Evolutionary conservation across 257 asterid species (phyloP).

Genomic region (Fraxinus excelsior): DNA sequence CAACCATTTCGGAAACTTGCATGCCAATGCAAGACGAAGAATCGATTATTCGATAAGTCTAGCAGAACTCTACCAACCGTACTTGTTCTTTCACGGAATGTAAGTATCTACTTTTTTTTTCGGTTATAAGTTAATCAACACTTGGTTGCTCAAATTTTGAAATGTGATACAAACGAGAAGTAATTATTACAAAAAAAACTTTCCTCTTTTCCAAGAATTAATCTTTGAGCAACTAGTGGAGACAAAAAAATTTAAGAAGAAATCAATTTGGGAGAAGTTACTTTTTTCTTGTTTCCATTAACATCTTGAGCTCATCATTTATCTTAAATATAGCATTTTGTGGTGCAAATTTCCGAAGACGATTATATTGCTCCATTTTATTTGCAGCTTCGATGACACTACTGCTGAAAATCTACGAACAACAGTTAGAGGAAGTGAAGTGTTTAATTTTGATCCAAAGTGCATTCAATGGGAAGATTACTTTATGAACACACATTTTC

Average conservation of each 20-base stretch:
- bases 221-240: background rate
- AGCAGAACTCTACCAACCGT: slow-evolving; percentile 25
- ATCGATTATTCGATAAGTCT: background rate
- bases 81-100: slow-evolving; percentile 19
- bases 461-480: slow-evolving; percentile 28
- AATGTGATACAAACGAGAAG: background rate
- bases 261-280: too few relatives aligned
- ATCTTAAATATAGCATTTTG: too few relatives aligned
- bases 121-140: background rate
- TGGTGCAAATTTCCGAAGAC: too few relatives aligned
- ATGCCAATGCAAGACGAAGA: slow-evolving; percentile 1
- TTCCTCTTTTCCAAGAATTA: too few relatives aligned
- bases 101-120: background rate
- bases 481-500: slow-evolving; percentile 21
- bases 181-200: too few relatives aligned
- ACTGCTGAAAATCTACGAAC: slow-evolving; percentile 16
- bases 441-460: slow-evolving; percentile 27
- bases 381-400: slow-evolving; percentile 28
- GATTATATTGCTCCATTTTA: background rate
- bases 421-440: background rate
- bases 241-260: too few relatives aligned
- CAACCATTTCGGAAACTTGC: background rate
- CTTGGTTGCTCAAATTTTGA: background rate
- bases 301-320: too few relatives aligned
- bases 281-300: too few relatives aligned